phyloP scores from a whole-genome alignment of 2,329 filamentous ascomycete genomes.

The Fusarium transvaalense region DNA sequence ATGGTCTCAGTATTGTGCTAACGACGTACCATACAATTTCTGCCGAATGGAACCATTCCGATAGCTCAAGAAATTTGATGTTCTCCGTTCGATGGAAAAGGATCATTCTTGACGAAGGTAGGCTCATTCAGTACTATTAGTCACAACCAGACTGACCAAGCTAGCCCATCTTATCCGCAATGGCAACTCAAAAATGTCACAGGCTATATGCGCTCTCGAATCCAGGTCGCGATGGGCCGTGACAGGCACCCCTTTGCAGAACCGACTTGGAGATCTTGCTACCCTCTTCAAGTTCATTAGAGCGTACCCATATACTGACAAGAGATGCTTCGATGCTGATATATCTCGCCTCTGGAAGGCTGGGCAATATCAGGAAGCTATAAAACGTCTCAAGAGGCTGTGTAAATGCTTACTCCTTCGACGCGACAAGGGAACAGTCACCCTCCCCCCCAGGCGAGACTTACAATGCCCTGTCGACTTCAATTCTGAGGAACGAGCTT shows the following conservation, averaged over 20 bases:
- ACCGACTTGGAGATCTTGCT: constrained; percentile 57
- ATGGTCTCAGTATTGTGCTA: constrained; percentile 49
- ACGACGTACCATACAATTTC: constrained; percentile 59
- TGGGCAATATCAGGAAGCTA: constrained; percentile 53
- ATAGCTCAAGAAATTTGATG: constrained; percentile 17
- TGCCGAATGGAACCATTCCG: constrained; percentile 50
- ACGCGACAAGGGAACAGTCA: constrained; percentile 54
- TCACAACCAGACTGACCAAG: background rate
- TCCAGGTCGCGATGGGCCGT: constrained; percentile 59
- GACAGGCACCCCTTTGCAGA: constrained; percentile 64
- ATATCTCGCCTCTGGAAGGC: constrained; percentile 54
- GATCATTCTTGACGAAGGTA: constrained; percentile 40
- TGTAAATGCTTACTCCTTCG: constrained; percentile 56
- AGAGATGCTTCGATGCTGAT: constrained; percentile 27
- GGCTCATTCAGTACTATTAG: rapidly evolving
- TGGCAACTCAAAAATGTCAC: constrained; percentile 30
- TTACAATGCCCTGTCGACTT: constrained; percentile 54
- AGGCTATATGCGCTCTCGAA: constrained; percentile 55
- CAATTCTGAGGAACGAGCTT: constrained; percentile 49
- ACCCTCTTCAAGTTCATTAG: constrained; percentile 59
- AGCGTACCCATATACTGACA: constrained; percentile 55
- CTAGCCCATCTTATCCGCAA: constrained; percentile 40
- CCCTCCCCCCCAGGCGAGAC: constrained; percentile 55
- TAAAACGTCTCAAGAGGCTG: constrained; percentile 56
- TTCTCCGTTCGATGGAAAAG: constrained; percentile 55